Conservation (phyloP, 345 rosid genomes). For the Brassica rapa region DNA sequence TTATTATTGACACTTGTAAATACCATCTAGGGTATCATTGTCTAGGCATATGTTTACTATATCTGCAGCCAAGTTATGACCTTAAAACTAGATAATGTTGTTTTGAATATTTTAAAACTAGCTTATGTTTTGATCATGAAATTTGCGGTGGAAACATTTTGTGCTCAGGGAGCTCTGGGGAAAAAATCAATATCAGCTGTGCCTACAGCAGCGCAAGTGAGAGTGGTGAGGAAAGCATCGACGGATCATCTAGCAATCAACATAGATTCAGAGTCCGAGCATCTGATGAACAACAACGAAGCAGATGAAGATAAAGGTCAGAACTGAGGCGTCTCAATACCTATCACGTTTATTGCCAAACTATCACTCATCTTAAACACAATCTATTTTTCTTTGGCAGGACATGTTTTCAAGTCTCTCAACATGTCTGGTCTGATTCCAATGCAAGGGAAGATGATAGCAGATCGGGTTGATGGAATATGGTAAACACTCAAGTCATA, state of each 20-base stretch:
- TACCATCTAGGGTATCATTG: neutral
- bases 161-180: constrained; percentile 61
- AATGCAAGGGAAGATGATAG: constrained; percentile 78
- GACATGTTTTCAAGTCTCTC: constrained; percentile 84
- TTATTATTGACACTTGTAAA: neutral
- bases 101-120: neutral
- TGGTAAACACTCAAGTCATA: constrained; percentile 53
- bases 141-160: constrained; percentile 8
- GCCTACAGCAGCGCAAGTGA: constrained; percentile 72
- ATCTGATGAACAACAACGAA: constrained; percentile 55
- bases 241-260: constrained; percentile 81
- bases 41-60: neutral
- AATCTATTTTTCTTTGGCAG: constrained; percentile 45
- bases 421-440: constrained; percentile 86
- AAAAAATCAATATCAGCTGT: constrained; percentile 57
- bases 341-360: constrained; percentile 6
- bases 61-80: neutral
- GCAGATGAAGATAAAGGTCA: constrained; percentile 84
- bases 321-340: constrained; percentile 27
- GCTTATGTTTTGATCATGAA: neutral
- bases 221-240: constrained; percentile 83
- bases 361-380: constrained; percentile 13
- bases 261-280: constrained; percentile 69
- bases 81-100: neutral
- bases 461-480: constrained; percentile 87